Conservation (phyloP, 2,329 filamentous ascomycete genomes). For the Ploettnerulaceae sp. region DNA sequence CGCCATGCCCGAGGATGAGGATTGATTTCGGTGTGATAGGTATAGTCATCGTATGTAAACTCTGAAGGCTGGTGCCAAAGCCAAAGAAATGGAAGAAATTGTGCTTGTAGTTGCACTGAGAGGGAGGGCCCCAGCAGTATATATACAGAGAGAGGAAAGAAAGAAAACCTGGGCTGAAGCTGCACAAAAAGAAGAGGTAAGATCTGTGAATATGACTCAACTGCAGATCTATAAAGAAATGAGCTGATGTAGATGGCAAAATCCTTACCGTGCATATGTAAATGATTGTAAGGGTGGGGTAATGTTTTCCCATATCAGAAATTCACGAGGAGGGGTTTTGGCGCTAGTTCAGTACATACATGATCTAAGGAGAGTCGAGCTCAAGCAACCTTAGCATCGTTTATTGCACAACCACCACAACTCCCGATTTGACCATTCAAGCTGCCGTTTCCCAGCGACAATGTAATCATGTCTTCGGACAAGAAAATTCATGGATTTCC, state of each 20-base stretch:
- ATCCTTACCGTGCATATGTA: not conserved
- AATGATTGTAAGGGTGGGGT: constrained; percentile 3
- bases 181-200: not conserved
- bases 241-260: not conserved
- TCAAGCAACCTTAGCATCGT: not conserved
- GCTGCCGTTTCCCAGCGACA: not conserved
- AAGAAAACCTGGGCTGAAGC: not conserved
- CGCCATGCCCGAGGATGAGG: constrained; percentile 60
- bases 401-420: not conserved
- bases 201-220: constrained; percentile 1
- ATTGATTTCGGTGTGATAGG: constrained; percentile 43
- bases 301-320: not conserved
- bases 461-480: constrained; percentile 19
- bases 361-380: not conserved
- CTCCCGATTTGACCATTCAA: not conserved
- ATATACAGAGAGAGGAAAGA: not conserved
- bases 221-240: not conserved
- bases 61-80: not conserved
- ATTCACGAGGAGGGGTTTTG: no score
- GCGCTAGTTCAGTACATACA: no score
- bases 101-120: not conserved
- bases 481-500: constrained; percentile 50
- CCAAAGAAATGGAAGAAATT: not conserved
- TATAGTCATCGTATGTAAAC: constrained; percentile 5
- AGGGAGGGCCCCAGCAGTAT: not conserved